Conservation (phyloP, 768 basidiomycete genomes). For the Lactarius hatsudake region DNA sequence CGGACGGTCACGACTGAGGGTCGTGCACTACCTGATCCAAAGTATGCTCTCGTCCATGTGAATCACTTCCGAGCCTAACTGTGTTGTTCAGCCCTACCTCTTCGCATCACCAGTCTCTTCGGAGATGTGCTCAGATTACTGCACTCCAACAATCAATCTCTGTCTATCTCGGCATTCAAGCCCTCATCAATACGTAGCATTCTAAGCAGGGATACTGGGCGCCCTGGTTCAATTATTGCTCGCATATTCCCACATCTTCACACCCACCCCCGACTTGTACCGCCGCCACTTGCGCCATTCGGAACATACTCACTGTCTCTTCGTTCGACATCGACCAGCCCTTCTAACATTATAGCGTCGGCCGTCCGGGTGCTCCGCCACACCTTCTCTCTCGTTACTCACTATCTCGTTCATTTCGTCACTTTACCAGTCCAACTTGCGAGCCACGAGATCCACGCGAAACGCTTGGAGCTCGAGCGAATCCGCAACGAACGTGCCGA, state of each 20-base stretch:
- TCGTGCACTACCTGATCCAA: slow-evolving; percentile 70
- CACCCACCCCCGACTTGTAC: slow-evolving; percentile 26
- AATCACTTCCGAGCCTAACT: neutral
- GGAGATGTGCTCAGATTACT: slow-evolving; percentile 25
- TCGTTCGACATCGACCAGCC: slow-evolving; percentile 24
- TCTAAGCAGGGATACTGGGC: slow-evolving; percentile 10
- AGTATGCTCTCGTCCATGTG: slow-evolving; percentile 47
- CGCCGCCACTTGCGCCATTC: slow-evolving; percentile 18
- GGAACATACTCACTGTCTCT: slow-evolving; percentile 13
- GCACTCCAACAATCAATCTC: slow-evolving; percentile 6
- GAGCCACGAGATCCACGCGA: slow-evolving; percentile 63
- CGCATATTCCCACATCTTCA: slow-evolving; percentile 29
- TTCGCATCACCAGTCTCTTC: slow-evolving; percentile 27
- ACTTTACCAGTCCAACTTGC: slow-evolving; percentile 60
- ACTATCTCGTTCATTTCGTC: slow-evolving; percentile 31
- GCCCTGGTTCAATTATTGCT: slow-evolving; percentile 9
- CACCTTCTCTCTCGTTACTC: slow-evolving; percentile 17
- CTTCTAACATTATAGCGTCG: slow-evolving; percentile 24
- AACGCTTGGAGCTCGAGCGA: slow-evolving; percentile 55
- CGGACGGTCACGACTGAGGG: slow-evolving; percentile 54
- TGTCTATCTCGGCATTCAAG: slow-evolving; percentile 19
- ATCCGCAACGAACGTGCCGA: slow-evolving; percentile 69
- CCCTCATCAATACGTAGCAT: slow-evolving; percentile 17
- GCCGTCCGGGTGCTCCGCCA: slow-evolving; percentile 16
- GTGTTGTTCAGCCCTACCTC: slow-evolving; percentile 20